Evolutionary conservation across 108 stramenopile species (phyloP).

Genomic region (Mediolabrus comicus): DNA sequence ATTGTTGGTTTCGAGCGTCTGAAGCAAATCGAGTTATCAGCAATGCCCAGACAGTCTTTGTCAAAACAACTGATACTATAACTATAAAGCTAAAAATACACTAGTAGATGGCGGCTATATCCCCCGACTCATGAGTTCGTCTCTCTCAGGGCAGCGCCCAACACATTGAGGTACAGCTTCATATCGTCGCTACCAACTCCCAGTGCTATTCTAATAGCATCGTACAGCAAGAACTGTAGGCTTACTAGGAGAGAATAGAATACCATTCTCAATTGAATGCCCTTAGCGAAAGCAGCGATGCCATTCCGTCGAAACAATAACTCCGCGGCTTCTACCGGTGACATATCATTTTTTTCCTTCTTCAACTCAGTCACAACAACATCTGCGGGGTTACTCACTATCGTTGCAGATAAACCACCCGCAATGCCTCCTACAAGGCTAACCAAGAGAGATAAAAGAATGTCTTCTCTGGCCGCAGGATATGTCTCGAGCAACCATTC

Average conservation of each 20-base stretch:
- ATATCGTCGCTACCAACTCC: conserved; percentile 75
- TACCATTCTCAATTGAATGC: conserved; percentile 60
- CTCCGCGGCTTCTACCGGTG: conserved; percentile 50
- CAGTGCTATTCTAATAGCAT: conserved; percentile 60
- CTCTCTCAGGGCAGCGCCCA: conserved; percentile 48
- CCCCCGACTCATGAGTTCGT: neutral
- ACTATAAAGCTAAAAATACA: neutral
- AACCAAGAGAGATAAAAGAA: conserved; percentile 63
- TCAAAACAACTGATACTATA: neutral
- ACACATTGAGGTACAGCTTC: conserved; percentile 77
- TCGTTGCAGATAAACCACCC: conserved; percentile 64
- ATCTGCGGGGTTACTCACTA: conserved; percentile 75
- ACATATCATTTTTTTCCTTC: conserved; percentile 61
- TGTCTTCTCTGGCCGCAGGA: conserved; percentile 73
- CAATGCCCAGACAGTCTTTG: neutral
- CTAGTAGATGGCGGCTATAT: neutral
- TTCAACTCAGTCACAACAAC: conserved; percentile 72
- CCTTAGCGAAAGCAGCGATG: conserved; percentile 44
- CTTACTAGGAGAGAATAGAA: conserved; percentile 75
- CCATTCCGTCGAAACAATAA: conserved; percentile 42
- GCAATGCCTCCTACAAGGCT: conserved; percentile 65
- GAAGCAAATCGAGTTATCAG: conserved; percentile 10
- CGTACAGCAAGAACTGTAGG: conserved; percentile 73
- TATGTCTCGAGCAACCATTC: conserved; percentile 51
- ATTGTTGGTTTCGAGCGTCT: conserved; percentile 36